Conservation (phyloP, 78 protist genomes). For the Dictyostelium capitatum region DNA sequence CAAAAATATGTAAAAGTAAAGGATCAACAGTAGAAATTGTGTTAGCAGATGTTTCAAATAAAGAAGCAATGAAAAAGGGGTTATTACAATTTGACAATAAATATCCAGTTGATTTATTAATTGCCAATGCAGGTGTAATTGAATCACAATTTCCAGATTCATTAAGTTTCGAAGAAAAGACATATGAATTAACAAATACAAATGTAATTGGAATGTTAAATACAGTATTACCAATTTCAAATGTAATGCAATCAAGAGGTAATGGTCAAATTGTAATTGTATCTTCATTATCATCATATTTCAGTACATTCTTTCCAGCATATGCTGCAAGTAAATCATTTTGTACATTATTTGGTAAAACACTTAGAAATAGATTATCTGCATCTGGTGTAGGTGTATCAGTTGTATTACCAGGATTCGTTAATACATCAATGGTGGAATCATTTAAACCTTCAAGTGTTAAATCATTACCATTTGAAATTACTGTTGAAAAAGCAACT, state of each 20-base stretch:
- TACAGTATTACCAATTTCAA: conserved; percentile 17
- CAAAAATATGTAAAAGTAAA: neutral
- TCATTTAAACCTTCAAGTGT: neutral
- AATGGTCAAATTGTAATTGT: conserved; percentile 20
- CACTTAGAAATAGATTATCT: neutral
- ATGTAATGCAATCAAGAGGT: neutral
- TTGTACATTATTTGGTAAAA: neutral
- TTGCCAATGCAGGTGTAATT: conserved; percentile 40
- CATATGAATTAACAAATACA: neutral
- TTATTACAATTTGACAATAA: neutral
- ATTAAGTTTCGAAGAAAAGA: conserved; percentile 20
- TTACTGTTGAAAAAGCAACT: too few relatives aligned
- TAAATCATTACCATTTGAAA: too few relatives aligned
- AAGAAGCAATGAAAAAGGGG: neutral
- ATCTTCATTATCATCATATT: neutral
- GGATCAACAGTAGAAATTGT: conserved; percentile 15
- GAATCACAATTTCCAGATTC: neutral
- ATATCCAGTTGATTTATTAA: conserved; percentile 23
- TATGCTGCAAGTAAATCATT: conserved; percentile 5
- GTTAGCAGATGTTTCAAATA: neutral
- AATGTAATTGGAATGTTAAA: conserved; percentile 33
- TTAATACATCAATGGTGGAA: neutral
- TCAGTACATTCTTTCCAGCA: neutral
- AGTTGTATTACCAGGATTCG: conserved; percentile 20
- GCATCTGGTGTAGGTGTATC: conserved; percentile 10